Evolutionary conservation across 1,139 yeast species (phyloP).

Genomic region (Yamadazyma friedrichii): DNA sequence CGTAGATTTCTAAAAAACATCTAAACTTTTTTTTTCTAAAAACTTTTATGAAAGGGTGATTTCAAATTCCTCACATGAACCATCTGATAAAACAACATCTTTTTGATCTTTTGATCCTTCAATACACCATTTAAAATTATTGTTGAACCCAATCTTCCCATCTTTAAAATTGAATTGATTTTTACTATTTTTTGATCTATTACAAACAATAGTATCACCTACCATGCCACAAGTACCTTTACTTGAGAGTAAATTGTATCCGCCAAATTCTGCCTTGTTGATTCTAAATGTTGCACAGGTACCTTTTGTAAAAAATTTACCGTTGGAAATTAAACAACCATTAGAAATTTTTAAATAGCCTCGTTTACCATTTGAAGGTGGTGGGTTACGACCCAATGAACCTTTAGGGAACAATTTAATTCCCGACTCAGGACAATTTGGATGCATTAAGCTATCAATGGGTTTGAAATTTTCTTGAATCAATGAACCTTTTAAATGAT

Average conservation of each 20-base stretch:
- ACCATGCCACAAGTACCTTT: conserved; percentile 72
- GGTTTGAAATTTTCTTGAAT: conserved; percentile 63
- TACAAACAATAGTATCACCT: conserved; percentile 34
- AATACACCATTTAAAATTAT: conserved; percentile 59
- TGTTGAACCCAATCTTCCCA: conserved; percentile 60
- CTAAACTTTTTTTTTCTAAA: conserved; percentile 1
- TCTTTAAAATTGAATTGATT: conserved; percentile 51
- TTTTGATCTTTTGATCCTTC: conserved; percentile 54
- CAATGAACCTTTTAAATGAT: conserved; percentile 74
- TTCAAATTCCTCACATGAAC: conserved; percentile 26
- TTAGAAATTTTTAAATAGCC: conserved; percentile 53
- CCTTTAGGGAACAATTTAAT: conserved; percentile 78
- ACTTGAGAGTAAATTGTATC: conserved; percentile 63
- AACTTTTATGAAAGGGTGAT: conserved; percentile 1
- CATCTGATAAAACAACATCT: conserved; percentile 50
- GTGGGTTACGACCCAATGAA: conserved; percentile 29
- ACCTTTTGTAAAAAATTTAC: conserved; percentile 80
- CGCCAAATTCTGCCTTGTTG: conserved; percentile 61
- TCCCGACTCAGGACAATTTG: conserved; percentile 70
- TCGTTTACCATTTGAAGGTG: conserved; percentile 29
- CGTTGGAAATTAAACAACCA: conserved; percentile 84
- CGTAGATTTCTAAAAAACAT: background rate
- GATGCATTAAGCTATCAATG: conserved; percentile 52
- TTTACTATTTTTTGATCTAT: conserved; percentile 29
- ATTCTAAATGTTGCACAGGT: conserved; percentile 71